Evolutionary conservation across 2,329 filamentous ascomycete species (phyloP), one percentile per base, ranked within the genome.

Genomic region (Scedosporium apiospermum): DNA sequence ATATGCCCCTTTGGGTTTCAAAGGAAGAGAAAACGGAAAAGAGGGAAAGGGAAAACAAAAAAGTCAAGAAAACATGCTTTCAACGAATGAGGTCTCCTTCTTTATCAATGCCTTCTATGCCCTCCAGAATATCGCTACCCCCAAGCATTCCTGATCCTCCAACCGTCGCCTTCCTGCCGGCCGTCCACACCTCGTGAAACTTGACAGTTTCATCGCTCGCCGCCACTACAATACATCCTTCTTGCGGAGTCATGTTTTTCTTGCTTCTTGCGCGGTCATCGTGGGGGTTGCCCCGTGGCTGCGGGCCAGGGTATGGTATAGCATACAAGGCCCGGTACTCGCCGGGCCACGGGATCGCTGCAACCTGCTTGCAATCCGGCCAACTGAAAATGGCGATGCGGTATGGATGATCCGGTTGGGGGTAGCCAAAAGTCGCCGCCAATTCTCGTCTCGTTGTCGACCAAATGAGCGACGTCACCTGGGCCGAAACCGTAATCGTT

Each of bases 121-220:
- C 85, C 72, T 96, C 92, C 38, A 96, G 80, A 66, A 97, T 96
- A 72, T 89, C 87, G 74, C 91, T 96, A 4, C 91, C 90, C 12
- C 89, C 90, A 26, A 96, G 77, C 65, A 90, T 77, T 2, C 89
- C 86, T 51, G 77, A 78, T 14, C 80, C 78, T 9, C 75, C 73
- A 23, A 78, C 74, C 21, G 80, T 82, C 7, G 78, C 76, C 69
- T 83, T 87, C 67, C 77, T 80, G 49, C 81, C 77, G 2, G 84
- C 82, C n/a, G 83, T 82, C 95, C 93, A 98, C 10, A 99, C 86
- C 76, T 98, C 93, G 73, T 98, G 92, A 69, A 98, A 98, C 71
- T 95, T 95, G 73, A 98, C 89, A 68, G 86, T 96, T 71, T 91
- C 88, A 74, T 98, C 93, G 70, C 92, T 96, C 53, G 91, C 89